Conservation (phyloP, 495 filamentous ascomycete genomes). For the Hypoxylon fuscum region DNA sequence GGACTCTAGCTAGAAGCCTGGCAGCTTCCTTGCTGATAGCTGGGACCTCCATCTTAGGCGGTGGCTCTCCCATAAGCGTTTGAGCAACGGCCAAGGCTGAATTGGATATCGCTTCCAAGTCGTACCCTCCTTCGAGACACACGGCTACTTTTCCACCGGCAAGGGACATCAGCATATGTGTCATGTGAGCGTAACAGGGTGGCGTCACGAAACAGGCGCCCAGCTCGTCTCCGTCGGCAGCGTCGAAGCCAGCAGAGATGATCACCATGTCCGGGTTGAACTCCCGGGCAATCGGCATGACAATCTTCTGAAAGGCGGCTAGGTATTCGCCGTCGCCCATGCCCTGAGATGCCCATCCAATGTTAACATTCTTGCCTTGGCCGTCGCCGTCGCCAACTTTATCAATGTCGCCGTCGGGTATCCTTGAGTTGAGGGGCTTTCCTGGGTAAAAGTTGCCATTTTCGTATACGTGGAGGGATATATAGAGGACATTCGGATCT, state of each 20-base stretch:
- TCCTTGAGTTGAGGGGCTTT: conserved; percentile 64
- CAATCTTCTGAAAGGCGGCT: conserved; percentile 91
- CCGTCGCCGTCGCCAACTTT: conserved; percentile 79
- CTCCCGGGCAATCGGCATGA: conserved; percentile 96
- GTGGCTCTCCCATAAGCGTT: conserved; percentile 94
- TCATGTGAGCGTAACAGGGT: conserved; percentile 96
- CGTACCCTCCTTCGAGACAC: conserved; percentile 95
- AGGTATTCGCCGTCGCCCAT: conserved; percentile 99
- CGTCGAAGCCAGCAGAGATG: conserved; percentile 95
- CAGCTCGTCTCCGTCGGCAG: conserved; percentile 89
- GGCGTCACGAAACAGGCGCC: conserved; percentile 93
- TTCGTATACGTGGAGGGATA: conserved; percentile 91
- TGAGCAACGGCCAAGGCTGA: conserved; percentile 91
- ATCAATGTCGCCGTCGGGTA: conserved; percentile 74
- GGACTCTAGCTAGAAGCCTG: conserved; percentile 59
- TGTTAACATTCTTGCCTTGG: conserved; percentile 92
- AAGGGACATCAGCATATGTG: conserved; percentile 97
- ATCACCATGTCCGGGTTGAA: conserved; percentile 96
- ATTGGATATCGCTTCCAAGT: conserved; percentile 87
- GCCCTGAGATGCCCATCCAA: conserved; percentile 89
- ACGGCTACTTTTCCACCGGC: conserved; percentile 90
- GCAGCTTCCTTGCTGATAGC: conserved; percentile 60
- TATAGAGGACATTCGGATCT: conserved; percentile 94
- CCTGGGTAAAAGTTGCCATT: conserved; percentile 88
- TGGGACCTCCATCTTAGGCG: conserved; percentile 69